Evolutionary conservation across 208 protist genomes (phyloP), one percentile per base, ranked within the genome.

Genomic region (Angomonas deanei): DNA sequence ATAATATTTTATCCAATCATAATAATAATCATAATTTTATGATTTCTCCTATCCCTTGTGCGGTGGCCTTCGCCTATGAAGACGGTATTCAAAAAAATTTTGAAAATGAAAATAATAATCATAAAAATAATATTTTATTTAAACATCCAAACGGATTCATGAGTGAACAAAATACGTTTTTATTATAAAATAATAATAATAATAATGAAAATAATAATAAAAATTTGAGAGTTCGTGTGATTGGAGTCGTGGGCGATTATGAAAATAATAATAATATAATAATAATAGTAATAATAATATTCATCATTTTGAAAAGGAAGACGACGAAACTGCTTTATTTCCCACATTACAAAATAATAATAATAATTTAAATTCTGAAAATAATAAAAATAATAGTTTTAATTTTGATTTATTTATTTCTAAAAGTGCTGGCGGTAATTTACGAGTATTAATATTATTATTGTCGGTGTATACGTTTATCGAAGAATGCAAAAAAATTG

Each of bases 41-140:
- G 1, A 80, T 86, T 31, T 78, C 67, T 1, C 66, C 80, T 27
- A 76, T 90, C 17, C 80, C 80, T 24, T 90, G 84, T 54, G 80
- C 75, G 0, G 74, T 85, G 27, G 84, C 80, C 3, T 84, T 90
- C 61, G 59, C 84, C 30, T 80, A 76, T 48, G 71, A 85, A 56
- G 30, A 49, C 6, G 10, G 13, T 54, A 15, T 42, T 15, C 11
- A 42, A 42, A n/a, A 42, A 8, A n/a, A n/a, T 42, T 42, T n/a
- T 42, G 36, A 42, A 42, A 42, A n/a, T 8, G 36, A 42, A 42
- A 42, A 42, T 42, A 42, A 42, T 42, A 42, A 42, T 42, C 8
- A 42, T 42, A 42, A 42, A n/a, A 8, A 42, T 42, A 42, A 42
- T 42, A 42, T n/a, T 42, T n/a, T 42, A n/a, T 42, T 42, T 42